Evolutionary conservation across 2,329 filamentous ascomycete genomes (phyloP).

Genomic region (Botrytis aclada): DNA sequence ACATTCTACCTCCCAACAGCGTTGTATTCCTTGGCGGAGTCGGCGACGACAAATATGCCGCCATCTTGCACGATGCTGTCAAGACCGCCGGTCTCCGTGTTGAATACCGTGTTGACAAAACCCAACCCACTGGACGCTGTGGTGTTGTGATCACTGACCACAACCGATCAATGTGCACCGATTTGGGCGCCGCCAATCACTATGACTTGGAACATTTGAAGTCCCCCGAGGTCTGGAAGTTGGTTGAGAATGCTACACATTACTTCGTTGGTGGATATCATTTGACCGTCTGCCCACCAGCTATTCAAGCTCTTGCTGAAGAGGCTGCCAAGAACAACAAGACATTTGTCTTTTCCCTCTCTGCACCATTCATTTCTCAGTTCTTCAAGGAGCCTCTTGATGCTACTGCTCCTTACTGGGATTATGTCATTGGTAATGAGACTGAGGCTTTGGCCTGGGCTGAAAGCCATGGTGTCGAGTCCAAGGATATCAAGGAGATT

Average conservation of each 20-base stretch:
- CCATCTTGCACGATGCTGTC: constrained; percentile 82
- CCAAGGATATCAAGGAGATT: constrained; percentile 78
- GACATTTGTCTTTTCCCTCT: constrained; percentile 85
- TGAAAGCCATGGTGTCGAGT: constrained; percentile 71
- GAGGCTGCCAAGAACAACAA: constrained; percentile 90
- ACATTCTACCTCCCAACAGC: constrained; percentile 85
- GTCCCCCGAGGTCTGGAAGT: constrained; percentile 83
- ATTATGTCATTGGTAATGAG: constrained; percentile 97
- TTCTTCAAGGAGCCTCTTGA: constrained; percentile 98
- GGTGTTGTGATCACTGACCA: constrained; percentile 96
- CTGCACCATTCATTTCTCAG: constrained; percentile 91
- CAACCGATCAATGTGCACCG: constrained; percentile 91
- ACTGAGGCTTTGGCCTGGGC: constrained; percentile 87
- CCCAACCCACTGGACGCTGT: constrained; percentile 84
- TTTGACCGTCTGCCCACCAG: constrained; percentile 90
- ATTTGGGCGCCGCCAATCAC: constrained; percentile 93
- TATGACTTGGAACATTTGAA: constrained; percentile 95
- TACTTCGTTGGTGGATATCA: constrained; percentile 97
- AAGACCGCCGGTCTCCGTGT: constrained; percentile 84
- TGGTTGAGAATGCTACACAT: constrained; percentile 82
- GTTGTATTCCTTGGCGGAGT: constrained; percentile 93
- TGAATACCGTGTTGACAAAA: constrained; percentile 89
- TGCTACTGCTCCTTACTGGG: constrained; percentile 83
- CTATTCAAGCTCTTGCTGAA: constrained; percentile 84
- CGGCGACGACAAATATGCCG: constrained; percentile 92